Base-by-base conservation (phyloP, 805 yeast species). In the Jamesozyma piceae region DNA sequence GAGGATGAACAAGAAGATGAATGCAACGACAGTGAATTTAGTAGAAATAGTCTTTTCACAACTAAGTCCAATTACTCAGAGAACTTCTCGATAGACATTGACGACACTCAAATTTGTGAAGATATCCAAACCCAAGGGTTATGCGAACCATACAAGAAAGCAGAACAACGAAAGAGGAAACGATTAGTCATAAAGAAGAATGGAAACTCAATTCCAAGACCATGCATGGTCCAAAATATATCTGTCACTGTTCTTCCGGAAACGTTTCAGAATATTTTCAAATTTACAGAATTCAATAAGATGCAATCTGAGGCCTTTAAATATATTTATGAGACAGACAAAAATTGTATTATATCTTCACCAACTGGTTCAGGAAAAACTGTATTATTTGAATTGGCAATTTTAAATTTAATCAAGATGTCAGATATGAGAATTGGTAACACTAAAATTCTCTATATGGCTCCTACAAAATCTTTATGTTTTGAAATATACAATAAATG, bases 361-460 rank as follows among this genome's bases (percentile, higher is more conserved):
- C 81, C 82, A 1, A 74, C 80, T 0, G 80, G 81, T 0, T 74
- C 81, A 0, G 80, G 82, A 0, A 76, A 76, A 48, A 74, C 80
- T 0, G 77, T 68, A 0, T 53, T 75, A 4, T 74, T 74, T 50
- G 80, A 75, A 51, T 51, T 76, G 33, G 77, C 79, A 0, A 72
- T 76, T 2, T 45, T 73, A 19, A 54, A 65, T 33, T 54, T 64
- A 6, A 51, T 67, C 19, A 59, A 57, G 18, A 43, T 42, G 13
- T 19, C 33, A 9, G 28, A 45, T 10, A 27, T 37, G 3, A 38
- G 42, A 5, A 28, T 48, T 0, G 48, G 35, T 10, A 58, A 58
- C 24, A 43, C 50, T 10, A 54, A 60, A 26, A 61, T 65, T 4
- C 49, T 76, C 2, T 78, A 77, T 47, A 65, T 78, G 34, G 82